Base-by-base conservation (phyloP, 148 eudicot species). In the Spergularia marina region DNA sequence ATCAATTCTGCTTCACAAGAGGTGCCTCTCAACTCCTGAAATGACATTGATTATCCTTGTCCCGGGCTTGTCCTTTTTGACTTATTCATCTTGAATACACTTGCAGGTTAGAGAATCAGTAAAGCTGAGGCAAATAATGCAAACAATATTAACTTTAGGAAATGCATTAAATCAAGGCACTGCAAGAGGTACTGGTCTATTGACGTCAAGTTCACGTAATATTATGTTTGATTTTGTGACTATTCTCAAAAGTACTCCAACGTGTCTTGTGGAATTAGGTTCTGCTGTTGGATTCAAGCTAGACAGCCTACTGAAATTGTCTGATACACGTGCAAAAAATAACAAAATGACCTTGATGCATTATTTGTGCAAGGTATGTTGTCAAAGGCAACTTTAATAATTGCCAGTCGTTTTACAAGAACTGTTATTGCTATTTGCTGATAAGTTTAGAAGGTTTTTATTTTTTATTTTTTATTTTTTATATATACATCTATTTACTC, bases 131-230 rank as follows among this genome's bases (percentile, higher is more conserved):
- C 96, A 95, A 80, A 85, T 95, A 80, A 95, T 95, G 98, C 97
- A 90, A 78, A 95, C 98, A n/a, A 95, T 95, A 75, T 87, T 95
- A 68, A 95, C 96, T 57, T 82, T 95, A 81, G 98, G 98, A 74
- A 95, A 95, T 82, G 98, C 98, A 80, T 79, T 95, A 81, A 95
- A 95, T 80, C 98, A 95, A 88, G 98, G 98, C 82, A 95, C 98
- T 80, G 96, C 98, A 58, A 88, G 98, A 85, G 98, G 98, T 92
- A 90, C 34, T 23, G 18, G 16, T 76, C 7, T 13, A 67, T 59
- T 39, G 51, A 23, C 23, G 14, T 58, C 47, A 52, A 51, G 23
- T 61, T 73, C 30, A 73, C 25, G 54, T 58, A 59, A 34, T 53
- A 55, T 49, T 79, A 15, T 58, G 36, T 65, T 49, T 71, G 61